Conservation (phyloP, 2,329 filamentous ascomycete genomes). For the Sporothrix luriei region DNA sequence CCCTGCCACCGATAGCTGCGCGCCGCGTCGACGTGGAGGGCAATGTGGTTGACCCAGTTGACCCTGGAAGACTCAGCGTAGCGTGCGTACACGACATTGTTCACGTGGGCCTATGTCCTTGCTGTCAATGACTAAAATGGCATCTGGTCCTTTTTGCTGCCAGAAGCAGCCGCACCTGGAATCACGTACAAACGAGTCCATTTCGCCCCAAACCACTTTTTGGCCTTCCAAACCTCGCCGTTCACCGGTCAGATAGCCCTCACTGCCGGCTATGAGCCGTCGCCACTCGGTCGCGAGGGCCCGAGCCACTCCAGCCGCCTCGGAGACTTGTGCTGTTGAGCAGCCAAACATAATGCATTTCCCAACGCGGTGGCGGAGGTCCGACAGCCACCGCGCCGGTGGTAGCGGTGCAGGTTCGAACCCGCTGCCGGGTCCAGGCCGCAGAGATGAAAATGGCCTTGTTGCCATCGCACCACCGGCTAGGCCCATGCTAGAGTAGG, state of each 20-base stretch:
- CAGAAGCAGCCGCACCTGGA: background rate
- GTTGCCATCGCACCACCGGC: background rate
- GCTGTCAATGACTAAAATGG: constrained; percentile 3
- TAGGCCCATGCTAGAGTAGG: background rate
- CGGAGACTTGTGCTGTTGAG: constrained; percentile 56
- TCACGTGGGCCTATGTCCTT: constrained; percentile 64
- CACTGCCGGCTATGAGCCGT: constrained; percentile 69
- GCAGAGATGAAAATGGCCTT: background rate
- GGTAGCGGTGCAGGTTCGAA: background rate
- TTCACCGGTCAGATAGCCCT: constrained; percentile 70
- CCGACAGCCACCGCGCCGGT: constrained; percentile 64
- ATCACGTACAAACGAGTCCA: constrained; percentile 60
- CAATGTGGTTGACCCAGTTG: constrained; percentile 75
- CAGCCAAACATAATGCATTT: constrained; percentile 77
- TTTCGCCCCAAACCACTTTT: constrained; percentile 80
- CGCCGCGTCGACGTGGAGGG: constrained; percentile 60
- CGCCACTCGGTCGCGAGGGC: constrained; percentile 69
- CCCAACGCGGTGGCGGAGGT: constrained; percentile 67
- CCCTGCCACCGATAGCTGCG: constrained; percentile 67
- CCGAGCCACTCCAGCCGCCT: constrained; percentile 62
- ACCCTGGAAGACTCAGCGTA: constrained; percentile 82
- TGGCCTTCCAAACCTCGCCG: constrained; percentile 66
- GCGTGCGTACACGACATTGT: constrained; percentile 80
- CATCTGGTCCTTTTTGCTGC: background rate
- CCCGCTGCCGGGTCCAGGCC: background rate